phyloP scores from a whole-genome alignment of 2,329 filamentous ascomycete genomes.

The Sporothrix euskadiensis region DNA sequence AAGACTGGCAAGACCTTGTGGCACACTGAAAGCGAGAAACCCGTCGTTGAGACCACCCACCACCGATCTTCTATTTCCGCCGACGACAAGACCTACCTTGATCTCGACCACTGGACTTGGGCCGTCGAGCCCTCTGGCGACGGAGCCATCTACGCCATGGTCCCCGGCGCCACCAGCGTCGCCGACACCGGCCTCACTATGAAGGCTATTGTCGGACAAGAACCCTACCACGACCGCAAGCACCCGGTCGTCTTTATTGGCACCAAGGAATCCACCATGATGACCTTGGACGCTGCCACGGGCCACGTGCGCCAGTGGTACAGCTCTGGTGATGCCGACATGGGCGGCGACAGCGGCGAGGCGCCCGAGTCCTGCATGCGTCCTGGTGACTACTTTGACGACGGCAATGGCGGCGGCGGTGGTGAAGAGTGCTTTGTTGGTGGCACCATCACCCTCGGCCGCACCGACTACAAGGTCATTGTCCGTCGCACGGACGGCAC shows the following conservation, averaged over 20 bases:
- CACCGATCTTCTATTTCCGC: slow-evolving; percentile 68
- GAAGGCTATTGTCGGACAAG: slow-evolving; percentile 83
- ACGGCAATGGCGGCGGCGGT: slow-evolving; percentile 63
- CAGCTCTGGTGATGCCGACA: slow-evolving; percentile 62
- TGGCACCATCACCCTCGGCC: slow-evolving; percentile 78
- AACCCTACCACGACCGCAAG: slow-evolving; percentile 71
- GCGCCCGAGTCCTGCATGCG: slow-evolving; percentile 71
- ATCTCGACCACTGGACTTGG: slow-evolving; percentile 87
- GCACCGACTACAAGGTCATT: slow-evolving; percentile 84
- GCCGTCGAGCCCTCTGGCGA: slow-evolving; percentile 90
- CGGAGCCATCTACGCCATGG: slow-evolving; percentile 84
- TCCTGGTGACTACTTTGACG: slow-evolving; percentile 57
- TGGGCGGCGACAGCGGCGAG: slow-evolving; percentile 62
- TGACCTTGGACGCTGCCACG: slow-evolving; percentile 83
- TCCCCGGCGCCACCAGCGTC: slow-evolving; percentile 63
- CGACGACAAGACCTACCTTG: slow-evolving; percentile 58
- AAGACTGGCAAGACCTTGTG: slow-evolving; percentile 81
- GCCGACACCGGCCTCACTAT: slow-evolving; percentile 71
- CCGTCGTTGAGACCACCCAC: slow-evolving; percentile 89
- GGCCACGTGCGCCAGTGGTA: slow-evolving; percentile 83
- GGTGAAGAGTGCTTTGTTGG: slow-evolving; percentile 75
- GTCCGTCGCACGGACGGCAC: slow-evolving; percentile 76
- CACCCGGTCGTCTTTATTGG: slow-evolving; percentile 85
- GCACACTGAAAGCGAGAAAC: slow-evolving; percentile 79
- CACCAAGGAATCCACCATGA: slow-evolving; percentile 84